Percentiles rank a stretch among this genome's conserved stretches.
phyloP scores from a whole-genome alignment of 805 yeast genomes.

The Kuraishia hungarica region DNA sequence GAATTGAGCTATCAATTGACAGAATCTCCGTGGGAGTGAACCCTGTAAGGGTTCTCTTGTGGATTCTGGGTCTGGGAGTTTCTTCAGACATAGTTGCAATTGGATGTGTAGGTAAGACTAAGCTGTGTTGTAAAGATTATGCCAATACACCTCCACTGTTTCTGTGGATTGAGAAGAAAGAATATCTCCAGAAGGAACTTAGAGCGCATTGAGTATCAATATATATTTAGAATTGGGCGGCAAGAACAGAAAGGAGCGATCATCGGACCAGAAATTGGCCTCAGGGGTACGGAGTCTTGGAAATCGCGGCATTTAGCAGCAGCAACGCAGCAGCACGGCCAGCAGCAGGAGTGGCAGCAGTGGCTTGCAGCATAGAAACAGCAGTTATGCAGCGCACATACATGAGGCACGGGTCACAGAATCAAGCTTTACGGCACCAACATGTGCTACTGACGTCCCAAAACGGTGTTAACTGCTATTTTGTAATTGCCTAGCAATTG shows the following conservation, averaged over 20 bases:
- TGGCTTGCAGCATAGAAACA: background rate
- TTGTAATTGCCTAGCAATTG: too few relatives aligned
- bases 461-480: background rate
- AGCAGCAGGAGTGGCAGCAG: background rate
- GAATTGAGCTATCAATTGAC: slow-evolving; percentile 74
- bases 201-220: background rate
- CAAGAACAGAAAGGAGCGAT: background rate
- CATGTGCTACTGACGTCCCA: background rate
- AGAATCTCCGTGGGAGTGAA: slow-evolving; percentile 85
- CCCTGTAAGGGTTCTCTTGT: slow-evolving; percentile 78
- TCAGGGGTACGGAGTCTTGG: background rate
- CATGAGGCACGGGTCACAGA: background rate
- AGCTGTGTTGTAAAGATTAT: background rate
- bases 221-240: background rate
- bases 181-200: background rate
- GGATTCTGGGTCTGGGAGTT: slow-evolving; percentile 17
- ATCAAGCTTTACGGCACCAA: background rate
- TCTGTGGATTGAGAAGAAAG: too few relatives aligned
- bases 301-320: background rate
- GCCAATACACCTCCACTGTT: background rate
- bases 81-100: background rate
- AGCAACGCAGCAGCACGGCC: background rate
- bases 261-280: background rate
- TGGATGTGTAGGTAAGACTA: background rate
- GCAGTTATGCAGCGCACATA: background rate